Evolutionary conservation across 352 stramenopile genomes (phyloP), one percentile per base, ranked within the genome.

Genomic region (Pythium dissotocum): DNA sequence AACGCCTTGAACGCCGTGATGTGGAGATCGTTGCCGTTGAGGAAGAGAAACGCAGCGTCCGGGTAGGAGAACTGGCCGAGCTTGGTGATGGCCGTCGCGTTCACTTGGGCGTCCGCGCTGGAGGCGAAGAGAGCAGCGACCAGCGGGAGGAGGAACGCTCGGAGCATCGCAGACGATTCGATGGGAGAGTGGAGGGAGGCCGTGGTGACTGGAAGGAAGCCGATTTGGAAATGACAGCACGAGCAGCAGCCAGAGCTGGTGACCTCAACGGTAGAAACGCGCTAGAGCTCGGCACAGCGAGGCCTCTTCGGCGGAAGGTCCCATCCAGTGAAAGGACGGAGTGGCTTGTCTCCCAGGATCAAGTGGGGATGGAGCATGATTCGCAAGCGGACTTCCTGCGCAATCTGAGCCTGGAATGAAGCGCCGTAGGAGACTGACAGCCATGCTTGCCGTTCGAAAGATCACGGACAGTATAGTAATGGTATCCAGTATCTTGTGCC

Each of bases 1-100:
- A 68, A 26, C 4, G 52, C 61, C 52, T 68, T 68, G 61, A 68
- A 68, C 8, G 61, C 61, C 38, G 61, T 68, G 61, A 68, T 68
- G 21, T 68, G 61, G 48, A 66, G 60, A 21, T 66, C 60, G 5
- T 49, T n/a, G 48, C 48, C 49, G 24, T 66, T 58, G 9, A 59
- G 12, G 60, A 66, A 66, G 2, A 66, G 60, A 35, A 66, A 66
- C 35, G 60, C 60, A 2, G 60, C 32, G 60, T 66, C 53, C 21
- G 60, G 18, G 60, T 66, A 66, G 33, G 60, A 66, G 49, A 66
- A 66, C 60, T 66, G 60, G 26, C 49, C 61, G 49, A 67, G 35
- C 61, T 67, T 67, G 35, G 61, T 67, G 61, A 67, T 53, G 12
- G 51, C 51, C 61, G 61, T 60, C 35, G 61, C 35, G 61, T 67